These are phyloP conservation scores for Bipolaris gigantea DNA, from an alignment of 2,329 filamentous ascomycete species.

Conservation along the genomic window DNA sequence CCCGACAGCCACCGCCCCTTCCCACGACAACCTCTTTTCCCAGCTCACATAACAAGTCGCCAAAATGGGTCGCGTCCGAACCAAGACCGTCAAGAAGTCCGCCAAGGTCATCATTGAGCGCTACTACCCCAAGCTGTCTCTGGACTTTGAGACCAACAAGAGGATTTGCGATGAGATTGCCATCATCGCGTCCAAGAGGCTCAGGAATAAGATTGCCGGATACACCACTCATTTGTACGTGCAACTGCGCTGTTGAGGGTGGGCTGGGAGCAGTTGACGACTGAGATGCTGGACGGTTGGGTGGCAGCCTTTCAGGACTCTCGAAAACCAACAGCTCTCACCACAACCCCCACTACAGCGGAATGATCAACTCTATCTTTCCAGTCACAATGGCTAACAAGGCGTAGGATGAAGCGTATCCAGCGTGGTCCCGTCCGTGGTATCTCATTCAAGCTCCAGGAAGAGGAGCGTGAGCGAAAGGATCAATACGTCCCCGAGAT, in stretches of 20 bases:
- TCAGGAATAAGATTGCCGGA: slow-evolving; percentile 91
- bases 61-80: slow-evolving; percentile 61
- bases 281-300: slow-evolving; percentile 64
- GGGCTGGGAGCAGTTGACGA: slow-evolving; percentile 65
- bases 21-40: slow-evolving; percentile 24
- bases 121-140: slow-evolving; percentile 84
- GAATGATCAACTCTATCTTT: neutral
- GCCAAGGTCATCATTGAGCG: slow-evolving; percentile 99
- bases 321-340: neutral
- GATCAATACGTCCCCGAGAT: slow-evolving; percentile 99
- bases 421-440: slow-evolving; percentile 98
- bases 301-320: neutral
- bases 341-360: neutral
- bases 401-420: slow-evolving; percentile 93
- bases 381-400: slow-evolving; percentile 9
- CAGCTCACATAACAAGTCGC: slow-evolving; percentile 34
- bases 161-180: slow-evolving; percentile 99
- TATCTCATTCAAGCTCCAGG: slow-evolving; percentile 99
- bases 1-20: slow-evolving; percentile 33
- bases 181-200: slow-evolving; percentile 98
- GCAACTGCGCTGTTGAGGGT: slow-evolving; percentile 70
- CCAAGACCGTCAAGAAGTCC: slow-evolving; percentile 75
- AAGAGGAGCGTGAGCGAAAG: slow-evolving; percentile 99
- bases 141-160: slow-evolving; percentile 99
- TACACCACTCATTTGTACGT: slow-evolving; percentile 72